Percentiles rank a stretch among this genome's conserved stretches.
These are phyloP conservation scores for Talaromyces pinophilus DNA, from an alignment of 2,329 filamentous ascomycete species.

Conservation along the genomic window DNA sequence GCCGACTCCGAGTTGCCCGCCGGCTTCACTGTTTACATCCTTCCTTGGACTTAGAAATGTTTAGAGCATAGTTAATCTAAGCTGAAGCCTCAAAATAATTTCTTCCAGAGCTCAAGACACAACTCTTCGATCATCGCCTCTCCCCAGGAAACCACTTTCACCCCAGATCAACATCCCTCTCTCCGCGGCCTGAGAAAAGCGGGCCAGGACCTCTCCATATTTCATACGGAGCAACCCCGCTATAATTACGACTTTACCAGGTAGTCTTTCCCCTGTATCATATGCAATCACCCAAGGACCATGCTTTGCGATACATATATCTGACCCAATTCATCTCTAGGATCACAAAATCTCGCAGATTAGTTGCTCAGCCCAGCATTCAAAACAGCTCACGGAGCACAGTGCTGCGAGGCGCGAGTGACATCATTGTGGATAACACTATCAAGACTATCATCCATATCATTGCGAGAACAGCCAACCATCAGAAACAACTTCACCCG, in stretches of 20 bases:
- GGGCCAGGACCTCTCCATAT: conserved; percentile 7
- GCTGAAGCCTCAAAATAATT: neutral
- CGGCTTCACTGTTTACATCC: neutral
- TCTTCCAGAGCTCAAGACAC: neutral
- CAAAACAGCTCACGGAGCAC: neutral
- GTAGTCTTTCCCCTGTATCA: neutral
- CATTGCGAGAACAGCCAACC: neutral
- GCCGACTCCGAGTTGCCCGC: neutral
- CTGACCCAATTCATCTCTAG: neutral
- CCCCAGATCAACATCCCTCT: neutral
- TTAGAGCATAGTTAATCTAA: neutral
- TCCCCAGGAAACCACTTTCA: neutral
- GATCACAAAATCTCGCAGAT: neutral
- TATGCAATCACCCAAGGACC: neutral
- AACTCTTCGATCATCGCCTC: neutral
- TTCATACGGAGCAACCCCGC: conserved; percentile 11
- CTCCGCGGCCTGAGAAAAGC: conserved; percentile 15
- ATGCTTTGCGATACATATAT: neutral
- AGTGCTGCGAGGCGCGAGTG: neutral
- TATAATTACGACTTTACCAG: neutral
- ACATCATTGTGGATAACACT: conserved; percentile 19
- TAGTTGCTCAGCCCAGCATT: neutral
- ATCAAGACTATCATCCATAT: neutral
- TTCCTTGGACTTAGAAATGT: neutral
- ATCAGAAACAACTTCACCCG: neutral